phyloP scores from a whole-genome alignment of 345 rosid species.

The Dovyalis caffra region DNA sequence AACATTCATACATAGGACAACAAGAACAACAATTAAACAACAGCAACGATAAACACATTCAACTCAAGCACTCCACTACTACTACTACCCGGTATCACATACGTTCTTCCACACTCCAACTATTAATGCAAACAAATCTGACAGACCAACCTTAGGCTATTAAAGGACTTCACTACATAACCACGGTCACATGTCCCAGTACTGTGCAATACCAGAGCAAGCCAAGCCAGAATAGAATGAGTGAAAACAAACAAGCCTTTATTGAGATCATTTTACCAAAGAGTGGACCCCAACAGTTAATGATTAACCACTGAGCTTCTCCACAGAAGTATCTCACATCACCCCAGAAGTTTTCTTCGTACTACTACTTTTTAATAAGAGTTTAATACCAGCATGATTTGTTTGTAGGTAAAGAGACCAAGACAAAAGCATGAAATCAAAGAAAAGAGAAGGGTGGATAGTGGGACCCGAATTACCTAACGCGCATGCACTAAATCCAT shows the following conservation, averaged over 20 bases:
- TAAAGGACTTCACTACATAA: background rate
- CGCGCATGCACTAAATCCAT: slow-evolving; percentile 47
- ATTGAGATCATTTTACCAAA: background rate
- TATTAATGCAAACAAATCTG: background rate
- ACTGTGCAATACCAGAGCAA: background rate
- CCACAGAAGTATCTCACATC: background rate
- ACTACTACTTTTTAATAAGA: slow-evolving; percentile 8
- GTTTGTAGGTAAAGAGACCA: slow-evolving; percentile 13
- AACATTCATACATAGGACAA: slow-evolving; percentile 2
- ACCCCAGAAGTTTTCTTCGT: slow-evolving; percentile 9
- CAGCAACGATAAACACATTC: background rate
- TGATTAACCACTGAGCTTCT: background rate
- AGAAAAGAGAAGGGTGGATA: slow-evolving; percentile 19
- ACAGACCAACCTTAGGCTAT: background rate
- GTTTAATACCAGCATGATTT: slow-evolving; percentile 27
- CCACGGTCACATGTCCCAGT: background rate
- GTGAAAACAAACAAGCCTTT: background rate
- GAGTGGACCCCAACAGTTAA: slow-evolving; percentile 6
- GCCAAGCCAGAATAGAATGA: background rate
- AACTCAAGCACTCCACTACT: background rate
- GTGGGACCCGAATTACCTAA: slow-evolving; percentile 48
- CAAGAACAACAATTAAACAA: background rate
- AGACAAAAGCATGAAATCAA: slow-evolving; percentile 31
- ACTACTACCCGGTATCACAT: background rate
- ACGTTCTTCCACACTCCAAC: background rate